A percentile compares a stretch with the other conserved stretches of the same genome.
phyloP scores from a whole-genome alignment of 2,329 filamentous ascomycete species.

The Periglandula ipomoeae region DNA sequence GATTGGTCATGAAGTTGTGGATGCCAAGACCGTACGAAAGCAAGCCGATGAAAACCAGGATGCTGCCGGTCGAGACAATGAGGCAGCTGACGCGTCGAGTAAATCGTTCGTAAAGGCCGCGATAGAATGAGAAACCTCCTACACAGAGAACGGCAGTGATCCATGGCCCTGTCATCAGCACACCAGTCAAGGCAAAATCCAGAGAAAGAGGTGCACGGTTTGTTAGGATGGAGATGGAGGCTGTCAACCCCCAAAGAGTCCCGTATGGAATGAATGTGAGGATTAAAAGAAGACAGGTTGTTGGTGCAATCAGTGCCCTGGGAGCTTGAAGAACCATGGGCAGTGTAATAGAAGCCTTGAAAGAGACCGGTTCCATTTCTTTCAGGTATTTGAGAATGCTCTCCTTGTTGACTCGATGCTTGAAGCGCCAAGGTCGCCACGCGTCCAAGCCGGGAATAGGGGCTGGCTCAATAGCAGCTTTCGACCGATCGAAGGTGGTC shows the following conservation, averaged over 20 bases:
- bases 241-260: slow-evolving; percentile 37
- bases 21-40: slow-evolving; percentile 34
- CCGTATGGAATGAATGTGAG: slow-evolving; percentile 36
- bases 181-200: slow-evolving; percentile 29
- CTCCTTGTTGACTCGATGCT: slow-evolving; percentile 21
- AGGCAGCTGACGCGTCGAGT: slow-evolving; percentile 22
- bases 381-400: slow-evolving; percentile 27
- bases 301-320: slow-evolving; percentile 40
- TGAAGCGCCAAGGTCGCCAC: slow-evolving; percentile 17
- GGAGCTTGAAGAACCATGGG: slow-evolving; percentile 33
- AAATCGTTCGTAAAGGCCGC: slow-evolving; percentile 22
- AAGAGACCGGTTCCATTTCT: slow-evolving; percentile 30
- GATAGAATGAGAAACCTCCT: slow-evolving; percentile 23
- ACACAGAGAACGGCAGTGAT: slow-evolving; percentile 28
- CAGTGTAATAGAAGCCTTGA: slow-evolving; percentile 20
- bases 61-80: slow-evolving; percentile 26
- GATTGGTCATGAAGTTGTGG: slow-evolving; percentile 22
- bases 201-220: slow-evolving; percentile 33
- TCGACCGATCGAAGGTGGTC: slow-evolving; percentile 39
- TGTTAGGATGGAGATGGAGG: slow-evolving; percentile 39
- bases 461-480: slow-evolving; percentile 11
- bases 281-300: slow-evolving; percentile 35
- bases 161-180: slow-evolving; percentile 36
- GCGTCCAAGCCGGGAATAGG: slow-evolving; percentile 11
- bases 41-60: slow-evolving; percentile 31